A percentile compares a stretch with the other conserved stretches of the same genome.
Evolutionary conservation across 2,329 filamentous ascomycete species (phyloP).

Genomic region (Stylonectria norvegica): DNA sequence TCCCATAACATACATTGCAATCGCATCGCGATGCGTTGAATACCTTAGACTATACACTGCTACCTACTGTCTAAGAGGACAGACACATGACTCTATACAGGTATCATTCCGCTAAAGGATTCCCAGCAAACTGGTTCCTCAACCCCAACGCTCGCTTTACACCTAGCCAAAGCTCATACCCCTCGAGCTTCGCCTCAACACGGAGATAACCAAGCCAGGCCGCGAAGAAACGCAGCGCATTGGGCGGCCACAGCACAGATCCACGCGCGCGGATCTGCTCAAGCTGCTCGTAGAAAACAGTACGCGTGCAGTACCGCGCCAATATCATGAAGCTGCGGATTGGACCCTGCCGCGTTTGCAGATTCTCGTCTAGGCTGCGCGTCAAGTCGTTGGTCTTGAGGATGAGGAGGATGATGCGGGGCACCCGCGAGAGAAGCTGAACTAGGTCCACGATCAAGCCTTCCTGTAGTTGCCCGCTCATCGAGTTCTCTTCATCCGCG

Average conservation of each 20-base stretch:
- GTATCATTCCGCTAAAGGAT: constrained; percentile 19
- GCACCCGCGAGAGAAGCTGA: constrained; percentile 81
- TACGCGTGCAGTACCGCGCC: constrained; percentile 64
- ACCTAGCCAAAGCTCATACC: constrained; percentile 60
- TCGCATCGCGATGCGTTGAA: too few relatives aligned
- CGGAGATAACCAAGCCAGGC: constrained; percentile 58
- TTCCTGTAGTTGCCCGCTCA: constrained; percentile 78
- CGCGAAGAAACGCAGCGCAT: constrained; percentile 49
- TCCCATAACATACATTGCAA: too few relatives aligned
- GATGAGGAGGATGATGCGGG: constrained; percentile 88
- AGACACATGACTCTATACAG: constrained; percentile 17
- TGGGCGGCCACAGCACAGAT: constrained; percentile 57
- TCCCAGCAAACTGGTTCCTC: constrained; percentile 24
- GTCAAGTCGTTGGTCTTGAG: constrained; percentile 98
- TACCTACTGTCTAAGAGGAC: too few relatives aligned
- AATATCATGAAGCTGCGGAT: constrained; percentile 66
- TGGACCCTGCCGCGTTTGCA: constrained; percentile 69
- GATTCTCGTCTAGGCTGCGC: constrained; percentile 84
- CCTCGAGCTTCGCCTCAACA: constrained; percentile 60
- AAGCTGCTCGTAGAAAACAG: constrained; percentile 62
- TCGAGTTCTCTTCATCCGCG: constrained; percentile 77
- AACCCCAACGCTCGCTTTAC: constrained; percentile 47
- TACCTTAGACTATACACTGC: too few relatives aligned
- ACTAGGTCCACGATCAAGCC: constrained; percentile 87
- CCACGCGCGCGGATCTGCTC: constrained; percentile 53